A percentile compares a stretch with the other conserved stretches of the same genome.
phyloP scores from a whole-genome alignment of 257 asterid genomes.

The Capsicum pubescens region DNA sequence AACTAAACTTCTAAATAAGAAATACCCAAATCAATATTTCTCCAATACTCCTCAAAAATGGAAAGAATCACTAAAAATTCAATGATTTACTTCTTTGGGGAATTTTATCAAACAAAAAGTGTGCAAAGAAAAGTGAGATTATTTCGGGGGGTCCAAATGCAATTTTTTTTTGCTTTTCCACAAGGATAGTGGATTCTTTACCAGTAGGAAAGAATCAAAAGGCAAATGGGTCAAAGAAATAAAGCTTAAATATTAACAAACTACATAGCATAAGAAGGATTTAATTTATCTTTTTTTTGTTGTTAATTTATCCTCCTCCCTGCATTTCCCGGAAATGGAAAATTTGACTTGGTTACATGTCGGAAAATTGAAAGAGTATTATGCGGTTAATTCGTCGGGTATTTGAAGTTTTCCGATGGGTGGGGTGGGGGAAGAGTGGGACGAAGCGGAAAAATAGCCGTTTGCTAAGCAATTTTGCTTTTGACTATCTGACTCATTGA shows the following conservation, averaged over 20 bases:
- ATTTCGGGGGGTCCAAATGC: not conserved
- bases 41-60: slow-evolving; percentile 24
- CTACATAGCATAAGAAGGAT: slow-evolving; percentile 33
- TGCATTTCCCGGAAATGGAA: slow-evolving; percentile 39
- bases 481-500: slow-evolving; percentile 25
- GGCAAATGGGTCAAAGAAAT: slow-evolving; percentile 47
- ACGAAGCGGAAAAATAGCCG: slow-evolving; percentile 73
- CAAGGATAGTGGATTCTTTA: slow-evolving; percentile 46
- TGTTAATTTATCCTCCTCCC: slow-evolving; percentile 30
- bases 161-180: not conserved
- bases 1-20: not conserved
- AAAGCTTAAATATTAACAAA: slow-evolving; percentile 33
- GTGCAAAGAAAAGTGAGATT: slow-evolving; percentile 3
- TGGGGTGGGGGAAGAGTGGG: slow-evolving; percentile 45
- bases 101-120: slow-evolving; percentile 18
- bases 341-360: slow-evolving; percentile 13
- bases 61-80: not conserved
- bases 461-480: slow-evolving; percentile 41
- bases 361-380: slow-evolving; percentile 36
- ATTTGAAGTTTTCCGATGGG: slow-evolving; percentile 38
- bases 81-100: not conserved
- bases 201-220: slow-evolving; percentile 50
- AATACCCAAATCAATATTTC: slow-evolving; percentile 28
- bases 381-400: slow-evolving; percentile 41
- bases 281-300: slow-evolving; percentile 14